Evolutionary conservation across 1,139 yeast species (phyloP).

Genomic region (Tardiomyces digboiensis): DNA sequence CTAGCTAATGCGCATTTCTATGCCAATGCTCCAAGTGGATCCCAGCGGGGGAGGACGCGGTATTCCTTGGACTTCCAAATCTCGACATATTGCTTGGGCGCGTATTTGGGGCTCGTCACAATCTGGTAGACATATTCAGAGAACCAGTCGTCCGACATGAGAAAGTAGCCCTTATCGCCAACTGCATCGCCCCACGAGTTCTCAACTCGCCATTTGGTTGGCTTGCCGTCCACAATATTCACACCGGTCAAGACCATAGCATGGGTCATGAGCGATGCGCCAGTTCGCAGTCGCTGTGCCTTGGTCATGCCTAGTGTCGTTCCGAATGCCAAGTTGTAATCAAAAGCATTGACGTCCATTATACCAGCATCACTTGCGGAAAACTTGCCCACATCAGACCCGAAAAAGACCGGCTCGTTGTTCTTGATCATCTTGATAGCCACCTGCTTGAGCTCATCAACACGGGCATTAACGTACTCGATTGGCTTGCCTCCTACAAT

Average conservation of each 20-base stretch:
- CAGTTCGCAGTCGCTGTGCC: constrained; percentile 44
- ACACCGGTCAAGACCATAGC: constrained; percentile 65
- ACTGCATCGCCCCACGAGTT: constrained; percentile 59
- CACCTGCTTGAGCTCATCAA: constrained; percentile 39
- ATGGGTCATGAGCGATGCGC: constrained; percentile 56
- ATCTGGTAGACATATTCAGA: constrained; percentile 57
- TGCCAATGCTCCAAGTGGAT: constrained; percentile 60
- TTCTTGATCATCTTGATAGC: constrained; percentile 51
- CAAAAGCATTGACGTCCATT: constrained; percentile 46
- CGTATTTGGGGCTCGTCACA: constrained; percentile 44
- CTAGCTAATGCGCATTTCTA: too few species aligned
- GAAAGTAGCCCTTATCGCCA: constrained; percentile 52
- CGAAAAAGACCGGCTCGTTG: constrained; percentile 60
- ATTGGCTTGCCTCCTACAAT: constrained; percentile 52
- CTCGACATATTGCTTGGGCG: constrained; percentile 34
- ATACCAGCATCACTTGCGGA: constrained; percentile 39
- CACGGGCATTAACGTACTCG: constrained; percentile 50
- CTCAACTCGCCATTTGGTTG: constrained; percentile 60
- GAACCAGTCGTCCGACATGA: constrained; percentile 62
- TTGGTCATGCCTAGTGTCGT: constrained; percentile 40
- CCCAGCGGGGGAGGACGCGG: constrained; percentile 50
- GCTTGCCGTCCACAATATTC: constrained; percentile 39
- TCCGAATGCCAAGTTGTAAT: constrained; percentile 47
- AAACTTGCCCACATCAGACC: constrained; percentile 59
- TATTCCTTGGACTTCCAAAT: constrained; percentile 43